phyloP scores from a whole-genome alignment of 2,329 filamentous ascomycete species.

The Thelonectria rubi region DNA sequence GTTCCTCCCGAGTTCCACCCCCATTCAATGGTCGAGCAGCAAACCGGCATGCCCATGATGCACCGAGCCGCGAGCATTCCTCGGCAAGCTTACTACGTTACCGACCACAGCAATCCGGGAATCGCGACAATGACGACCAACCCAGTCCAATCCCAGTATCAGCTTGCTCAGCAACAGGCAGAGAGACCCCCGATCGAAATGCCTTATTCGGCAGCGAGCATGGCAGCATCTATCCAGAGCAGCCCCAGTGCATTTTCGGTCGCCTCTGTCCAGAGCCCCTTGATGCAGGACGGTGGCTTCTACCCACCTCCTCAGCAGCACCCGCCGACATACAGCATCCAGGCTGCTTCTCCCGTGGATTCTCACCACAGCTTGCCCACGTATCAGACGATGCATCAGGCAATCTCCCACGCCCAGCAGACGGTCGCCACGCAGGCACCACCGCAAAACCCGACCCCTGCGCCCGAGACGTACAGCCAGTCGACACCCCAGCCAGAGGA shows the following conservation, averaged over 20 bases:
- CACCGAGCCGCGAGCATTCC: constrained; percentile 60
- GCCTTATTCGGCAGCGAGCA: constrained; percentile 58
- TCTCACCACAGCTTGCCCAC: constrained; percentile 53
- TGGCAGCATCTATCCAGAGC: constrained; percentile 63
- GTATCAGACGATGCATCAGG: constrained; percentile 55
- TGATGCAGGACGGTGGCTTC: constrained; percentile 59
- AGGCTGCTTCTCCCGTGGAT: constrained; percentile 58
- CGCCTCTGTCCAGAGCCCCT: constrained; percentile 61
- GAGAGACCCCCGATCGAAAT: constrained; percentile 60
- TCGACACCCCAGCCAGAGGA: constrained; percentile 54
- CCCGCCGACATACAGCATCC: constrained; percentile 58
- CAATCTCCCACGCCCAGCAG: constrained; percentile 47
- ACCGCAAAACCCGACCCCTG: constrained; percentile 37
- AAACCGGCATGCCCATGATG: constrained; percentile 57
- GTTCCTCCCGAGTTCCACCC: constrained; percentile 56
- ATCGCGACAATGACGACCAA: constrained; percentile 69
- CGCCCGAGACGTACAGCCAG: constrained; percentile 48
- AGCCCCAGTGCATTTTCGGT: constrained; percentile 68
- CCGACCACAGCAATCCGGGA: constrained; percentile 69
- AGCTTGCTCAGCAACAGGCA: constrained; percentile 59
- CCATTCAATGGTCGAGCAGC: constrained; percentile 54
- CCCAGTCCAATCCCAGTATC: constrained; percentile 59
- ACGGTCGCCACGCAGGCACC: constrained; percentile 46
- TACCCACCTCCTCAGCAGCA: constrained; percentile 66
- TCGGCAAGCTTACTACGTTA: constrained; percentile 63